phyloP scores from a whole-genome alignment of 2,329 filamentous ascomycete species.

The Neonectria magnoliae region DNA sequence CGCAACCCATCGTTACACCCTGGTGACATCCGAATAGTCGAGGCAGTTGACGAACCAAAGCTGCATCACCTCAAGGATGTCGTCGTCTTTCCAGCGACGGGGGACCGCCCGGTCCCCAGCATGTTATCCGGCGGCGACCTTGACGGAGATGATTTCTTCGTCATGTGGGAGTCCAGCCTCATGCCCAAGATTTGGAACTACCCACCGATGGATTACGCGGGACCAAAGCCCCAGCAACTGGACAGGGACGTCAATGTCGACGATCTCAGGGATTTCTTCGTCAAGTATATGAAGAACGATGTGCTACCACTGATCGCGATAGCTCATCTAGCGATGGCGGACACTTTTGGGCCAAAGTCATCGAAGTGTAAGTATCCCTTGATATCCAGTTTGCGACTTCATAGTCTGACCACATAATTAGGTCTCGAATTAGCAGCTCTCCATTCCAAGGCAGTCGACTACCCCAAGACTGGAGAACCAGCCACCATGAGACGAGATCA shows the following conservation, averaged over 20 bases:
- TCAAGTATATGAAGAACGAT: slow-evolving; percentile 93
- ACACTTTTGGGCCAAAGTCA: slow-evolving; percentile 74
- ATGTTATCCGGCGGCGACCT: slow-evolving; percentile 98
- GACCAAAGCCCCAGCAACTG: slow-evolving; percentile 65
- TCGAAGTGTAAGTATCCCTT: slow-evolving; percentile 67
- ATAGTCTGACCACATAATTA: slow-evolving; percentile 38
- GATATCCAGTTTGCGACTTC: background rate
- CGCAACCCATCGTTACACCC: slow-evolving; percentile 95
- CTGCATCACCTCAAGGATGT: slow-evolving; percentile 84
- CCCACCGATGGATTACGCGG: slow-evolving; percentile 79
- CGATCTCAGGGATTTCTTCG: slow-evolving; percentile 86
- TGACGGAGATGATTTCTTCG: slow-evolving; percentile 94
- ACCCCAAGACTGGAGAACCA: slow-evolving; percentile 86
- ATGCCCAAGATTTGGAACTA: slow-evolving; percentile 77
- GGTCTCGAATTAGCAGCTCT: slow-evolving; percentile 77
- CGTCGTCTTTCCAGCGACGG: slow-evolving; percentile 85
- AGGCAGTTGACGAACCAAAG: slow-evolving; percentile 78
- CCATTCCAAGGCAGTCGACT: slow-evolving; percentile 94
- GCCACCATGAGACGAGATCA: slow-evolving; percentile 73
- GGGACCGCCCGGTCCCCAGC: slow-evolving; percentile 84
- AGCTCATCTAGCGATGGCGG: slow-evolving; percentile 82
- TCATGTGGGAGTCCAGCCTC: slow-evolving; percentile 87
- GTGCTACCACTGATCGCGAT: slow-evolving; percentile 81
- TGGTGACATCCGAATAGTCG: slow-evolving; percentile 88
- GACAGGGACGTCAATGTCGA: slow-evolving; percentile 72